These are phyloP conservation scores for Hypomyces perniciosus DNA, from an alignment of 2,329 filamentous ascomycete genomes.

Conservation along the genomic window DNA sequence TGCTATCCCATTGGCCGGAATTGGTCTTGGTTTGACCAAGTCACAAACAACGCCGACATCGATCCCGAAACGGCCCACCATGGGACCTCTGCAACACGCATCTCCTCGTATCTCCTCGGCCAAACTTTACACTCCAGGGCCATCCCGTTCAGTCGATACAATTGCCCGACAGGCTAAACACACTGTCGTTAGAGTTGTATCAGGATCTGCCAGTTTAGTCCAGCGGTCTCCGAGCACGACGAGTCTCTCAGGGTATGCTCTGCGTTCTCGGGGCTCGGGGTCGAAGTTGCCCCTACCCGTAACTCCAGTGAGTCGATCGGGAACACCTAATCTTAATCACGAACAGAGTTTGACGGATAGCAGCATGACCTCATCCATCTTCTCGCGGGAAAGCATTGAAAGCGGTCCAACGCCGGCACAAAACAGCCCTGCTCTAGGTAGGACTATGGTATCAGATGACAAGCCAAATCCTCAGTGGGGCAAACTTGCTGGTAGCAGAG, in stretches of 20 bases:
- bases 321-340: slow-evolving; percentile 29
- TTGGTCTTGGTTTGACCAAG: slow-evolving; percentile 19
- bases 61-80: slow-evolving; percentile 14
- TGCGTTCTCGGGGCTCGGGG: slow-evolving; percentile 31
- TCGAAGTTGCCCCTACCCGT: slow-evolving; percentile 35
- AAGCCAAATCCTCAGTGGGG: slow-evolving; percentile 20
- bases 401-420: slow-evolving; percentile 27
- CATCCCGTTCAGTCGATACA: slow-evolving; percentile 1
- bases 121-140: slow-evolving; percentile 5
- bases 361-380: slow-evolving; percentile 37
- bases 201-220: slow-evolving; percentile 12
- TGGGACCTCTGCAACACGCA: slow-evolving; percentile 2
- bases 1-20: neutral
- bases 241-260: slow-evolving; percentile 21
- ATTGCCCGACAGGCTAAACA: slow-evolving; percentile 9
- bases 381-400: slow-evolving; percentile 32
- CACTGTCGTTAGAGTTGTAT: slow-evolving; percentile 12
- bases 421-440: slow-evolving; percentile 24
- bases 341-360: slow-evolving; percentile 37
- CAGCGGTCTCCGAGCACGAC: slow-evolving; percentile 22
- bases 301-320: slow-evolving; percentile 29
- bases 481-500: slow-evolving; percentile 16
- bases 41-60: slow-evolving; percentile 20
- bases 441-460: slow-evolving; percentile 11
- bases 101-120: slow-evolving; percentile 7